Evolutionary conservation across 257 asterid genomes (phyloP), one percentile per base, ranked within the genome.

Genomic region (Coffea canephora): DNA sequence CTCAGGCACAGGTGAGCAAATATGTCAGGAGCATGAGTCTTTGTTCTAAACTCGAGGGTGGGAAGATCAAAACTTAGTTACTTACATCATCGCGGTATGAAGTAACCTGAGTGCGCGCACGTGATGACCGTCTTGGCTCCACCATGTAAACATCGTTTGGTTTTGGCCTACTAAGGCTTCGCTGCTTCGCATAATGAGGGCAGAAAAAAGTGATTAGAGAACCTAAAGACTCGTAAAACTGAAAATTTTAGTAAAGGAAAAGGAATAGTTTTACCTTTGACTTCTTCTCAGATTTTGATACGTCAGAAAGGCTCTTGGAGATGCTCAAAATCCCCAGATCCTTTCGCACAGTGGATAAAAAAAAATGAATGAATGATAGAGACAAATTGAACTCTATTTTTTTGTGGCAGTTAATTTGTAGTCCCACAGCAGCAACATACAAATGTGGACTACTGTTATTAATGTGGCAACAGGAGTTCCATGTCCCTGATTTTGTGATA

Each of bases 81-180:
- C 79, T 75, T 75, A 92, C 97, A 79, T 94, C 92, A 80, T 94
- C 98, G 62, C 87, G 87, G 82, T 94, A 94, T 10, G 97, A 81
- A 48, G 84, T 23, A 84, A 88, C 91, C 48, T 89, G 85, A 73
- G 84, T 94, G 48, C 97, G 96, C 25, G 84, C 90, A 27, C 98
- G 91, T 74, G 95, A 83, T 13, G 98, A 94, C 68, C 98, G 97
- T 70, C 97, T 90, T 81, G 97, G 98, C 90, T 94, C 97, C 65
- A 80, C 64, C 78, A 73, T 64, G 84, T 25, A 84, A 52, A 31
- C 73, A 55, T 59, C 74, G 5, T 57, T 61, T 74, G 84, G 73
- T 82, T 89, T 91, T 39, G 13, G 52, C 12, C 12, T 48, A 39
- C 43, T 39, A 39, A 39, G 43, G 43, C 43, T 3, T 39, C 43